A percentile compares a stretch with the other conserved stretches of the same genome.
phyloP scores from a whole-genome alignment of 139 green algal species.

The Picochlorum sp. region DNA sequence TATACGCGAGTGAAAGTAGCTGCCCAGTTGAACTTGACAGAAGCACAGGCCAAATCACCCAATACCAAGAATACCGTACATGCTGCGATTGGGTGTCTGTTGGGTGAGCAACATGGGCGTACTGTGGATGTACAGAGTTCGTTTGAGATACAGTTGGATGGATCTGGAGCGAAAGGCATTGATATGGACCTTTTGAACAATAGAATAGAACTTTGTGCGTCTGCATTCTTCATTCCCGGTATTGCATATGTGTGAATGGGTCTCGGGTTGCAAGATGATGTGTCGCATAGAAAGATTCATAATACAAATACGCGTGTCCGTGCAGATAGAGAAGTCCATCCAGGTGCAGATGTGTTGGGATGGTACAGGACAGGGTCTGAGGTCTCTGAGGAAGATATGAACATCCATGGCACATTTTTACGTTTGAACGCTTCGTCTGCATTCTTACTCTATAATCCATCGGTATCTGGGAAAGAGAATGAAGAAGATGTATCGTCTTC shows the following conservation, averaged over 20 bases:
- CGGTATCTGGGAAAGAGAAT: not conserved
- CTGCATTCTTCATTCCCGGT: not conserved
- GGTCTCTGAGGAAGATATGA: conserved; percentile 53
- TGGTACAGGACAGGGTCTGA: conserved; percentile 82
- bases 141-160: conserved; percentile 70
- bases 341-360: conserved; percentile 80
- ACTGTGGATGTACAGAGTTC: conserved; percentile 83
- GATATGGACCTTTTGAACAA: conserved; percentile 64
- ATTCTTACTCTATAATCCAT: conserved; percentile 78
- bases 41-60: not conserved
- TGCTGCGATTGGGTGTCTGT: conserved; percentile 64
- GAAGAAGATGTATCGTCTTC: not conserved
- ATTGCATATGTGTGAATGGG: not conserved
- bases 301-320: no score
- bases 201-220: conserved; percentile 86
- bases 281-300: no score
- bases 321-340: conserved; percentile 91
- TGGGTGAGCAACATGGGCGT: conserved; percentile 66
- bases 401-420: conserved; percentile 68
- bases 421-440: conserved; percentile 77
- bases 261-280: not conserved
- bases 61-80: not conserved
- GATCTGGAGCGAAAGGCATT: conserved; percentile 28
- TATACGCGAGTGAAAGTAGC: conserved; percentile 70
- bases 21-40: not conserved